phyloP scores from a whole-genome alignment of 352 stramenopile genomes.

The Globisporangium viniferum region DNA sequence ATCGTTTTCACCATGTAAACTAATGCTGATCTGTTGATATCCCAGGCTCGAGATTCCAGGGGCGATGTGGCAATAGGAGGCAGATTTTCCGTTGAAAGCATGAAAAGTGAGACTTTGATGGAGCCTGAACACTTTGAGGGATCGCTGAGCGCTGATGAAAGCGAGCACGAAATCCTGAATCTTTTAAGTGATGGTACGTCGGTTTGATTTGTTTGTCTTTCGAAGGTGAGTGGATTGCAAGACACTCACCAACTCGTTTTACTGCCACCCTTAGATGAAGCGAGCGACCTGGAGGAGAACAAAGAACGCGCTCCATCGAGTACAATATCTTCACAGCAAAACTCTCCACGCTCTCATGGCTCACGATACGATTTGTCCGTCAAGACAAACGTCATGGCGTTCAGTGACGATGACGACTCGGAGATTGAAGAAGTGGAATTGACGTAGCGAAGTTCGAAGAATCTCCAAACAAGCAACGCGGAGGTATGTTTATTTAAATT shows the following conservation, averaged over 20 bases:
- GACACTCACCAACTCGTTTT: not conserved
- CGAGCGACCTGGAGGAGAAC: not conserved
- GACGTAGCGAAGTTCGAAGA: constrained; percentile 7
- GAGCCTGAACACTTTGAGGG: not conserved
- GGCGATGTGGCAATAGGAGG: not conserved
- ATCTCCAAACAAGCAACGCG: not conserved
- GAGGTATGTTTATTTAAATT: not conserved
- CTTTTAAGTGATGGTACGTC: constrained; percentile 5
- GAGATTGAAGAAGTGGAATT: constrained; percentile 64
- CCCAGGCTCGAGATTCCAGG: not conserved
- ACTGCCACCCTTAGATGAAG: not conserved
- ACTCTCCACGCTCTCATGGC: not conserved
- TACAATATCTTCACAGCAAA: not conserved
- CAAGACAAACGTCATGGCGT: constrained; percentile 25
- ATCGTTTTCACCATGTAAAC: not conserved
- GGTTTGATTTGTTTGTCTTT: not conserved
- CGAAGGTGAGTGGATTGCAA: not conserved
- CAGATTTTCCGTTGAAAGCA: constrained; percentile 5
- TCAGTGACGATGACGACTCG: constrained; percentile 36
- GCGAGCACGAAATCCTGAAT: not conserved
- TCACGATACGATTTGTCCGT: not conserved
- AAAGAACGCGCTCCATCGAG: not conserved
- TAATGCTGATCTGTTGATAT: not conserved
- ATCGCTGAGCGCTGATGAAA: not conserved
- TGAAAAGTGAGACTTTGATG: not conserved